Conservation (phyloP, 2,329 filamentous ascomycete genomes). For the Didymella lethalis region DNA sequence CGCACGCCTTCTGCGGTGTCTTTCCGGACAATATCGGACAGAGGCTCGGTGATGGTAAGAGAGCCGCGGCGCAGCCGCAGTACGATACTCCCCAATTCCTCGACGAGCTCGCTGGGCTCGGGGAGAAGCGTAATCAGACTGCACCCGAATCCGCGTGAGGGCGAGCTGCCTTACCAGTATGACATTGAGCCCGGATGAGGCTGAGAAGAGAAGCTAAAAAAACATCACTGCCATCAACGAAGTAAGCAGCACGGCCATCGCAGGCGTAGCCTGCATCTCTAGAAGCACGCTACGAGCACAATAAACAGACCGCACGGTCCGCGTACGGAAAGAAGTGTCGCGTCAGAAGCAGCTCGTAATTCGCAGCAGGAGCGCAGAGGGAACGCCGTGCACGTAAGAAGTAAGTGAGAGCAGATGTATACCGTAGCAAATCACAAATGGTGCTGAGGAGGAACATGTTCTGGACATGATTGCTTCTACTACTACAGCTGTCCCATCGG, state of each 20-base stretch:
- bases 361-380: not conserved
- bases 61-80: slow-evolving; percentile 37
- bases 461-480: slow-evolving; percentile 45
- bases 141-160: slow-evolving; percentile 33
- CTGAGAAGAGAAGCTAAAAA: not conserved
- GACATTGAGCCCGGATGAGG: slow-evolving; percentile 32
- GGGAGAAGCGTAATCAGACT: slow-evolving; percentile 40
- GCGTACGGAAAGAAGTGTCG: not conserved
- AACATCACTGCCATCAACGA: not conserved
- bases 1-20: slow-evolving; percentile 39
- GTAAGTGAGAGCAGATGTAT: not conserved
- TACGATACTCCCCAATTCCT: slow-evolving; percentile 43
- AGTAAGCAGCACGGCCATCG: not conserved
- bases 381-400: not conserved
- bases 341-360: not conserved
- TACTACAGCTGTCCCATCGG: slow-evolving; percentile 34
- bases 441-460: slow-evolving; percentile 5
- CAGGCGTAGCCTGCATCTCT: not conserved
- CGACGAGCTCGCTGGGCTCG: slow-evolving; percentile 41
- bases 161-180: slow-evolving; percentile 48
- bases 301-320: not conserved
- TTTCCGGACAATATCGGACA: slow-evolving; percentile 30
- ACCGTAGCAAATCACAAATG: not conserved
- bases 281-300: not conserved
- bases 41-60: slow-evolving; percentile 37